Evolutionary conservation across 2,329 filamentous ascomycete genomes (phyloP).

Genomic region (Podosphaera aphanis): DNA sequence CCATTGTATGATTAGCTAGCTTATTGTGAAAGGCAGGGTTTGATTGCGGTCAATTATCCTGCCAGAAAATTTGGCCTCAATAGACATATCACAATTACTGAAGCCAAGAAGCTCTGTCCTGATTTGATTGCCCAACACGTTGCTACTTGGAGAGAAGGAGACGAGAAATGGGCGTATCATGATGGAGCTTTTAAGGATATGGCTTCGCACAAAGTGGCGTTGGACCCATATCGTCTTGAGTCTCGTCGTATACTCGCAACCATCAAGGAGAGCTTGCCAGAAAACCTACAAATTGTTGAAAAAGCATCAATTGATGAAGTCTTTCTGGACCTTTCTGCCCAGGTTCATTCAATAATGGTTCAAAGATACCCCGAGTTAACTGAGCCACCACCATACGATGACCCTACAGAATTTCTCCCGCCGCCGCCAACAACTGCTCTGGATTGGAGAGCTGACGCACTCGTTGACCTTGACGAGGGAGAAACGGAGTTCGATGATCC

Average conservation of each 20-base stretch:
- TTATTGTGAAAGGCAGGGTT: constrained; percentile 39
- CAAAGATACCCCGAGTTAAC: constrained; percentile 53
- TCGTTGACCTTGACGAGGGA: constrained; percentile 51
- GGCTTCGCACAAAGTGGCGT: constrained; percentile 71
- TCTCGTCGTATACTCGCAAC: constrained; percentile 58
- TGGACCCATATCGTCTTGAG: constrained; percentile 76
- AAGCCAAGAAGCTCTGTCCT: constrained; percentile 73
- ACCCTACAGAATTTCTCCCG: constrained; percentile 47
- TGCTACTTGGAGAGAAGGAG: constrained; percentile 80
- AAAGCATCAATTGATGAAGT: constrained; percentile 94
- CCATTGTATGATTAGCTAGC: not conserved
- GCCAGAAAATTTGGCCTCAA: constrained; percentile 60
- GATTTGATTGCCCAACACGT: constrained; percentile 74
- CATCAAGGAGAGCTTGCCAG: constrained; percentile 51
- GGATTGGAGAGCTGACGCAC: constrained; percentile 64
- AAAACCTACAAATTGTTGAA: constrained; percentile 49
- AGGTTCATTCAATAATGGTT: constrained; percentile 54
- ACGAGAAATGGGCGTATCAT: constrained; percentile 77
- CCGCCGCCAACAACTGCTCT: constrained; percentile 48
- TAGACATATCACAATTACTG: constrained; percentile 53
- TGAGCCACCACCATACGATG: constrained; percentile 46
- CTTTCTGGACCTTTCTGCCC: constrained; percentile 72
- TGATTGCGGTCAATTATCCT: constrained; percentile 93
- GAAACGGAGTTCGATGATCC: constrained; percentile 58
- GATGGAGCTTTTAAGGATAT: constrained; percentile 61